These are phyloP conservation scores for Candida albicans DNA, from an alignment of 1,139 yeast species.

Conservation along the genomic window DNA sequence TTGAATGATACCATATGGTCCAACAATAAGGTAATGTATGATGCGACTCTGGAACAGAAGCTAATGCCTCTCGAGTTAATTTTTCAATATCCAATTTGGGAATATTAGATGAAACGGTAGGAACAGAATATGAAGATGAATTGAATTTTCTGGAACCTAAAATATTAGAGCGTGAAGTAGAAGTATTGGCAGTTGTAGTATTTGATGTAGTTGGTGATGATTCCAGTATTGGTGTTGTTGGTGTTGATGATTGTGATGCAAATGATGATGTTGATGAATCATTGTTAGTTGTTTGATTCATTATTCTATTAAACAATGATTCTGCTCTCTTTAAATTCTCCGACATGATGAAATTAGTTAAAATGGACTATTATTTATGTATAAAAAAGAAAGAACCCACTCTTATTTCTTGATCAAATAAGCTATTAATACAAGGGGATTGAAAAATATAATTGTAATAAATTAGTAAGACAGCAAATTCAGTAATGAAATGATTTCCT, in stretches of 20 bases:
- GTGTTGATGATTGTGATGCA: slow-evolving; percentile 7
- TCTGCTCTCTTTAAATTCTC: slow-evolving; percentile 53
- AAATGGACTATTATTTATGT: background rate
- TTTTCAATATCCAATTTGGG: slow-evolving; percentile 39
- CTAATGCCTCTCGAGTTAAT: slow-evolving; percentile 34
- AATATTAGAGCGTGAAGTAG: background rate
- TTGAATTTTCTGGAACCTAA: background rate
- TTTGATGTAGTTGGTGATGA: slow-evolving; percentile 11
- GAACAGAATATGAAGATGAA: background rate
- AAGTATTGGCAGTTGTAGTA: background rate
- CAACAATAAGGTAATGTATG: slow-evolving; percentile 50
- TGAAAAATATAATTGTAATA: no score
- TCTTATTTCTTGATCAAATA: no score
- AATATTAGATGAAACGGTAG: slow-evolving; percentile 17
- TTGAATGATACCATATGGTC: slow-evolving; percentile 50
- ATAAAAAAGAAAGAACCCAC: no score
- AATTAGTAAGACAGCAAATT: no score
- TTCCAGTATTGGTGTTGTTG: slow-evolving; percentile 5
- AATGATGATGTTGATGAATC: slow-evolving; percentile 10
- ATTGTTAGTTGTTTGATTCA: slow-evolving; percentile 33
- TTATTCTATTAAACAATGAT: slow-evolving; percentile 48
- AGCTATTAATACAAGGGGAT: no score
- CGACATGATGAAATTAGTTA: slow-evolving; percentile 29
- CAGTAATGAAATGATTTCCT: no score
- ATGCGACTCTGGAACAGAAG: slow-evolving; percentile 29